Percentiles rank a stretch among this genome's conserved stretches.
Conservation (phyloP, 768 basidiomycete species). For the Trametes cingulata region DNA sequence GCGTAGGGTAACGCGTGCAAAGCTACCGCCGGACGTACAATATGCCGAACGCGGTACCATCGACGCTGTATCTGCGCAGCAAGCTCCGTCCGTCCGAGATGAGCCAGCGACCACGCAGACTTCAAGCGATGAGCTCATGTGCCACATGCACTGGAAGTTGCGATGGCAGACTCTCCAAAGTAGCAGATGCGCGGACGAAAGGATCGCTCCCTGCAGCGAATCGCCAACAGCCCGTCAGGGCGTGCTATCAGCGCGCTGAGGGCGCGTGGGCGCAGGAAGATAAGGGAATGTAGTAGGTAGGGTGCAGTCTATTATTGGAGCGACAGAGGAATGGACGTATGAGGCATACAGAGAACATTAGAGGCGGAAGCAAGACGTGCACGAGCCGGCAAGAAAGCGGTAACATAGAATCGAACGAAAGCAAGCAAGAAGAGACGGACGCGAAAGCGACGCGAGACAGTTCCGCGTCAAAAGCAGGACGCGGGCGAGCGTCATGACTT, state of each 20-base stretch:
- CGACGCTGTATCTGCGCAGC: not conserved
- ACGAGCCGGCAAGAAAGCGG: not conserved
- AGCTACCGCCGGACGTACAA: too few species aligned
- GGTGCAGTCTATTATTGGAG: conserved; percentile 1
- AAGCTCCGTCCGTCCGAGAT: not conserved
- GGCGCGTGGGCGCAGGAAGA: not conserved
- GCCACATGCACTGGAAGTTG: not conserved
- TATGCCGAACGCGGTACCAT: not conserved
- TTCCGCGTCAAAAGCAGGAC: not conserved
- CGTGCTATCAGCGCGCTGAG: conserved; percentile 15
- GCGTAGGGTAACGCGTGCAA: too few species aligned
- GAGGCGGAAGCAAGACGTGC: not conserved
- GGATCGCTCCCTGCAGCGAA: conserved; percentile 13
- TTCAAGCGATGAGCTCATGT: not conserved
- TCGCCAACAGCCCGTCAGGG: conserved; percentile 12
- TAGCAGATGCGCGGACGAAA: too few species aligned
- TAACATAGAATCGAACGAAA: not conserved
- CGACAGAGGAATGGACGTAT: not conserved
- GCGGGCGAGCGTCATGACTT: not conserved
- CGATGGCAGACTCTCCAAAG: not conserved
- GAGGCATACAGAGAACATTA: conserved; percentile 7
- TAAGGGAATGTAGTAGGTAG: not conserved
- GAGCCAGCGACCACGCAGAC: not conserved
- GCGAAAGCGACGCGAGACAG: not conserved
- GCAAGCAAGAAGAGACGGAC: not conserved